Evolutionary conservation across 2,329 filamentous ascomycete genomes (phyloP), one percentile per base, ranked within the genome.

Genomic region (Leptosphaerulina australis): DNA sequence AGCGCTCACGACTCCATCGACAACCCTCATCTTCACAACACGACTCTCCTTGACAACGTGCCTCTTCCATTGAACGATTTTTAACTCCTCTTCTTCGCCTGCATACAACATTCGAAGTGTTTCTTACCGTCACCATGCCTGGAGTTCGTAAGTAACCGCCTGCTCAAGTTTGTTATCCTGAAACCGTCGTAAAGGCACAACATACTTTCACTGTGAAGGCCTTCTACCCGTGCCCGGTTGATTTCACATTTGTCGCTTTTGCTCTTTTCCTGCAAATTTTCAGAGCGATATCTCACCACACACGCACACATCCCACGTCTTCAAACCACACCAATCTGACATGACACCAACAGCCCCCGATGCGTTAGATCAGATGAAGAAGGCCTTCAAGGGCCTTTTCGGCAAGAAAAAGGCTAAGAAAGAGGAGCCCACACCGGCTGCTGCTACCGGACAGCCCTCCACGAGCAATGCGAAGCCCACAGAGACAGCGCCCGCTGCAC

Each of bases 71-170:
- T 24, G 11, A 25, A 22, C 12, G 18, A 17, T 22, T 25, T 36
- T 30, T 34, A 20, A 11, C 29, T n/a, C 2, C 30, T 24, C 22
- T 22, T 33, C 12, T 2, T 10, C 25, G 20, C 17, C 2, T 14
- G 3, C 21, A 33, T 5, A 5, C 40, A 34, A 5, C 1, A 6
- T 5, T 5, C 5, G 11, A 9, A 30, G 5, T 17, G 20, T 25
- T 28, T 12, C 33, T 45, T 35, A 31, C 36, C 41, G 22, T 44
- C 60, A 67, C 37, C 55, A 74, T 74, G 71, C 71, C 71, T 51
- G 71, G 71, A 59, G 70, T 74, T 50, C 71, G 71, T 74, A 67
- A 68, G 71, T 74, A 44, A 41, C 36, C n/a, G 21, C 24, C 26
- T 21, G 8, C 14, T 17, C 8, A 25, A 21, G 29, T 43, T 26